These are phyloP conservation scores for Trametes sp. DNA, from an alignment of 1,284 basidiomycete species.

Conservation along the genomic window DNA sequence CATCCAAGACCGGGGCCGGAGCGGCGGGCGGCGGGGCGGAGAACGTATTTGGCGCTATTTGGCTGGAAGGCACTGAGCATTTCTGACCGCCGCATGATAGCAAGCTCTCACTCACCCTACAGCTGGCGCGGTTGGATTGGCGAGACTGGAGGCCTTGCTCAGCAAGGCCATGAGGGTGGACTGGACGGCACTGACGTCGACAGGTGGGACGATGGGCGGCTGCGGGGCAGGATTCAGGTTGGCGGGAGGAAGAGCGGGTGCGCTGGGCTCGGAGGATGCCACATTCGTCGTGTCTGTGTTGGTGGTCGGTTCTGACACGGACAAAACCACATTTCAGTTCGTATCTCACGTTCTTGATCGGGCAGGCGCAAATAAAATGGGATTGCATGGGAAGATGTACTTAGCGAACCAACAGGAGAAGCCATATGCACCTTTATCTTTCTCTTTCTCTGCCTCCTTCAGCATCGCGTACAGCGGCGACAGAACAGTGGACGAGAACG, in stretches of 20 bases:
- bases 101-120: slow-evolving; percentile 32
- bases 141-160: slow-evolving; percentile 60
- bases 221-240: slow-evolving; percentile 34
- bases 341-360: slow-evolving; percentile 56
- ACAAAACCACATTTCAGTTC: slow-evolving; percentile 71
- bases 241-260: slow-evolving; percentile 34
- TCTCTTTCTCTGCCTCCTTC: slow-evolving; percentile 58
- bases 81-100: background rate
- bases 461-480: slow-evolving; percentile 71
- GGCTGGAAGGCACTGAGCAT: slow-evolving; percentile 50
- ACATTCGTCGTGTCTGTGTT: slow-evolving; percentile 47
- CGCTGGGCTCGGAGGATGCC: slow-evolving; percentile 16
- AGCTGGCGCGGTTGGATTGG: slow-evolving; percentile 2
- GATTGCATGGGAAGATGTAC: slow-evolving; percentile 76
- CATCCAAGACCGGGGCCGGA: slow-evolving; percentile 52
- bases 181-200: slow-evolving; percentile 53
- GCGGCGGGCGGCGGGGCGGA: slow-evolving; percentile 32
- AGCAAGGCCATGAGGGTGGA: slow-evolving; percentile 72
- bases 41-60: slow-evolving; percentile 65
- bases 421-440: slow-evolving; percentile 82
- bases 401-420: slow-evolving; percentile 75
- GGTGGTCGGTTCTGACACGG: slow-evolving; percentile 68
- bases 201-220: slow-evolving; percentile 40
- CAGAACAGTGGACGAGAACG: slow-evolving; percentile 80
- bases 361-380: slow-evolving; percentile 52